Percentiles rank a stretch among this genome's conserved stretches.
These are phyloP conservation scores for Coemansia sp. DNA, from an alignment of 192 early-diverging fungal species.

Conservation along the genomic window DNA sequence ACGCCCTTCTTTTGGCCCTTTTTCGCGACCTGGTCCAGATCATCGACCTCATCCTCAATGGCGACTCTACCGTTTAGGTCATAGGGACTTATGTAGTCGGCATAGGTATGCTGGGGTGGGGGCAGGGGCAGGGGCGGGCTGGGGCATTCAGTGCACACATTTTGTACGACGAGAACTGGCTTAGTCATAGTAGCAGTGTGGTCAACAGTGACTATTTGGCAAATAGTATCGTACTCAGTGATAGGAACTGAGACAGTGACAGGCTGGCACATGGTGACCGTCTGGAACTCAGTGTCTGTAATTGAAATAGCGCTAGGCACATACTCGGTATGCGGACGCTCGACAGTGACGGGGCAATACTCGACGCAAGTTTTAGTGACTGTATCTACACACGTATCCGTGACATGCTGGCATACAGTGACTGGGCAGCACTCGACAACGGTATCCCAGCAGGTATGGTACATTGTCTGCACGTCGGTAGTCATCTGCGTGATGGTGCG, in stretches of 20 bases:
- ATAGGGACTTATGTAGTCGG: background rate
- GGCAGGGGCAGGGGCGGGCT: constrained; percentile 16
- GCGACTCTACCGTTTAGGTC: background rate
- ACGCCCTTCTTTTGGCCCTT: background rate
- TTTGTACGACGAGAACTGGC: constrained; percentile 50
- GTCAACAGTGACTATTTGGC: constrained; percentile 48
- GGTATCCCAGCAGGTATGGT: constrained; percentile 34
- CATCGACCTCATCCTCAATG: background rate
- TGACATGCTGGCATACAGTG: constrained; percentile 37
- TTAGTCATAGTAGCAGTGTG: constrained; percentile 43
- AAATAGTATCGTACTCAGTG: constrained; percentile 50
- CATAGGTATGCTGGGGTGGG: constrained; percentile 11
- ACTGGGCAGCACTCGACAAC: constrained; percentile 47
- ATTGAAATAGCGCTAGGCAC: constrained; percentile 28
- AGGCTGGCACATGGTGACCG: constrained; percentile 48
- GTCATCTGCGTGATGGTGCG: constrained; percentile 23
- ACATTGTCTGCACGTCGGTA: constrained; percentile 11
- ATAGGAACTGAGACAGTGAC: constrained; percentile 35
- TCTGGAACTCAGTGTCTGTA: constrained; percentile 29
- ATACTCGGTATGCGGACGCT: constrained; percentile 26
- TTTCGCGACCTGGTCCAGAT: constrained; percentile 9
- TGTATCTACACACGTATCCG: constrained; percentile 42
- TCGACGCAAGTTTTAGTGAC: constrained; percentile 40
- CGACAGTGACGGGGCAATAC: constrained; percentile 34
- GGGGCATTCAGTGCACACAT: constrained; percentile 38